Conservation (phyloP, 2,329 filamentous ascomycete species). For the Microsporum audouinii region DNA sequence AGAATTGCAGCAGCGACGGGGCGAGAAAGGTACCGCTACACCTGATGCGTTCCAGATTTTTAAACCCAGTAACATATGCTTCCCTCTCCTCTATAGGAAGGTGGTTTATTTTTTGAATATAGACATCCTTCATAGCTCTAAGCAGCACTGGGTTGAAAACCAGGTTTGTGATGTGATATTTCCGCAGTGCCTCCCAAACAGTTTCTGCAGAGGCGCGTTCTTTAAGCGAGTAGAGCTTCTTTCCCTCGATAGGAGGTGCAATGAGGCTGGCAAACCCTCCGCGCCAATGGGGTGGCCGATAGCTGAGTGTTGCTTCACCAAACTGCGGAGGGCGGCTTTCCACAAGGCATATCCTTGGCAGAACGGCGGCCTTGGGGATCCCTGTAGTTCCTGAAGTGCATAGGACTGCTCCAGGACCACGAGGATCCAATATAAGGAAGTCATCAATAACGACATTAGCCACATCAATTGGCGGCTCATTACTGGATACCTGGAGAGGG, state of each 20-base stretch:
- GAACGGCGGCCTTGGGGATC: constrained; percentile 34
- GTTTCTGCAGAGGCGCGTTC: neutral
- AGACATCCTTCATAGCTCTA: neutral
- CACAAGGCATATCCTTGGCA: neutral
- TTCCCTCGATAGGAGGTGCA: neutral
- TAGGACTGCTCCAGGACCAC: constrained; percentile 26
- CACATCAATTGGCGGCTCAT: neutral
- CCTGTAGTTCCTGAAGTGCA: constrained; percentile 39
- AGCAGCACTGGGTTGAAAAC: neutral
- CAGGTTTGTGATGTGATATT: neutral
- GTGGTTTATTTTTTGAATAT: neutral
- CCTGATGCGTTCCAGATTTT: neutral
- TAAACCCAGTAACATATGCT: neutral
- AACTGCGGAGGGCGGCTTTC: neutral
- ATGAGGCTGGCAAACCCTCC: constrained; percentile 5
- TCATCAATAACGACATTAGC: neutral
- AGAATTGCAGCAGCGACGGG: neutral
- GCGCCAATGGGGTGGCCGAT: constrained; percentile 7
- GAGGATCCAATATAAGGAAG: neutral
- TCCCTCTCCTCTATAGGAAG: neutral
- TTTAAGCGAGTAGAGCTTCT: constrained; percentile 4
- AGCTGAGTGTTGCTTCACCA: neutral
- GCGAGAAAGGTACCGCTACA: neutral
- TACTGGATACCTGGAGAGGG: neutral
- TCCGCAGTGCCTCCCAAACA: neutral